Base-by-base conservation (phyloP, 78 protist genomes). In the Dictyostelium intermedium region DNA sequence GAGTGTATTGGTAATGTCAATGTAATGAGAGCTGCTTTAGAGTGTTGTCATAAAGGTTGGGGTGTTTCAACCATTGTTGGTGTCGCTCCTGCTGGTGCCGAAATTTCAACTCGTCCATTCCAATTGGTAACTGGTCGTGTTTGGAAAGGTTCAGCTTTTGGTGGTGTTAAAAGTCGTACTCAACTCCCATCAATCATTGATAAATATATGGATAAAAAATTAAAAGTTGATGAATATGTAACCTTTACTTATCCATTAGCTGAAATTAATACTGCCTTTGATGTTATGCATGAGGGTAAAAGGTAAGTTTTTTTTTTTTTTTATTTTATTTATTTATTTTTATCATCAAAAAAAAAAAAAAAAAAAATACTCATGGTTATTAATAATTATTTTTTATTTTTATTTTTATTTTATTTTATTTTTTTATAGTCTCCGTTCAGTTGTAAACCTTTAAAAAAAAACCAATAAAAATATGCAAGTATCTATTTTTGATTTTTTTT, bases 81-180 rank as follows among this genome's bases (percentile, higher is more conserved):
- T 93, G 99, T 98, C 11, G 99, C 99, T 0, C 96, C 97, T 16
- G 89, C 98, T 1, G 99, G 99, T 10, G 27, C 82, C 39, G 98
- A 97, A 85, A 95, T 98, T 70, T 45, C 95, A 20, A 97, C 98
- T n/a, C 84, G 99, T 20, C 99, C 99, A 66, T 97, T 98, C 98
- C 99, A 98, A 84, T 86, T 98, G 14, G 99, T 98, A 23, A 98
- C 98, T 56, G 99, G 99, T 20, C 94, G 98, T 30, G 91, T 60
- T 45, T 97, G 98, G 98, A 70, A 87, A 80, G 92, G 96, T 35
- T 87, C 93, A 4, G 92, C 95, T 9, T 94, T 94, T 60, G 92
- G 93, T 86, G 96, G 96, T 94, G 91, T 86, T 35, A 96, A 97
- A 82, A 86, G 93, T 43, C 23, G 96, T 61, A 23, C 98, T 18